Evolutionary conservation across 2,329 filamentous ascomycete species (phyloP).

Genomic region (Calonectria hawksworthii): DNA sequence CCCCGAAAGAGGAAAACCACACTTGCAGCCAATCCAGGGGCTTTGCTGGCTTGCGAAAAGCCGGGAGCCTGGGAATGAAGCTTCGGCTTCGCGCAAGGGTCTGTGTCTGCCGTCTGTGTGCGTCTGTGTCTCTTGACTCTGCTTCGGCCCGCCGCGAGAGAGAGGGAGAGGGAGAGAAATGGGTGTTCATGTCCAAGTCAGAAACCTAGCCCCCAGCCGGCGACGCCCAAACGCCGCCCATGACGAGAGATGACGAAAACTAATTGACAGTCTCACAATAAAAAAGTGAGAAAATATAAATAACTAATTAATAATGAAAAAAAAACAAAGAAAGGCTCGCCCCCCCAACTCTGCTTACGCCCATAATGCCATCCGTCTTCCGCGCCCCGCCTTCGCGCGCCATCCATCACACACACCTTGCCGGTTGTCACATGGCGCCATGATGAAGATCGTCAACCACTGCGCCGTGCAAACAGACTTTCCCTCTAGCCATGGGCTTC

Average conservation of each 20-base stretch:
- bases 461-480: constrained; percentile 4
- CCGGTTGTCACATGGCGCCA: constrained; percentile 9
- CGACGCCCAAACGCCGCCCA: neutral
- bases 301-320: neutral
- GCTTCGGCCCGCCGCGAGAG: neutral
- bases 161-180: neutral
- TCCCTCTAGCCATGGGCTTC: constrained; percentile 4
- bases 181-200: neutral
- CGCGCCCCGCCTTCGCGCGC: neutral
- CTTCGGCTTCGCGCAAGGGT: neutral
- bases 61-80: neutral
- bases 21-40: neutral
- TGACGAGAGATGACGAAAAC: neutral
- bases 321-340: too few relatives aligned
- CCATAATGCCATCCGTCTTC: neutral
- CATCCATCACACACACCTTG: neutral
- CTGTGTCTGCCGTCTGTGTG: neutral
- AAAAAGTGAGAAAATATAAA: neutral
- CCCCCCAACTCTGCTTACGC: neutral
- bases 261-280: neutral
- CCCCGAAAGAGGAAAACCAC: neutral
- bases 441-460: constrained; percentile 20
- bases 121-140: neutral
- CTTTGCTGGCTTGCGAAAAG: neutral
- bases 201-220: too few relatives aligned